A percentile compares a stretch with the other conserved stretches of the same genome.
phyloP scores from a whole-genome alignment of 129 eudicot genomes.

The Sambucus nigra region DNA sequence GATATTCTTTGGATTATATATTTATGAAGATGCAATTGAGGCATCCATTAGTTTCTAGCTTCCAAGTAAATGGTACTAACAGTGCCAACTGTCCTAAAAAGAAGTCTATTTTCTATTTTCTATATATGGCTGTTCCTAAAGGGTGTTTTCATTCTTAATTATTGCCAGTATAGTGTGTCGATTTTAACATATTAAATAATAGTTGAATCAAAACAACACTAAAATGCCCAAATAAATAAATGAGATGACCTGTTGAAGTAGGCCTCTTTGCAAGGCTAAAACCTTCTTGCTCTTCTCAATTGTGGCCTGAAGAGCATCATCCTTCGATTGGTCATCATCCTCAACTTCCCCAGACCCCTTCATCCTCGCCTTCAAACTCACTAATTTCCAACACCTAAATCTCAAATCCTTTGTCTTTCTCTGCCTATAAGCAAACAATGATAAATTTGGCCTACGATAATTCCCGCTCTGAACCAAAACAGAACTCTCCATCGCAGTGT shows the following conservation, averaged over 20 bases:
- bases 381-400: slow-evolving; percentile 17
- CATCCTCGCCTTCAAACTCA: slow-evolving; percentile 25
- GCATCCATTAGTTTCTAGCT: too few relatives aligned
- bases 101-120: too few relatives aligned
- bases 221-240: too few relatives aligned
- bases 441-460: slow-evolving; percentile 24
- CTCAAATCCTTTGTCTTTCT: slow-evolving; percentile 21
- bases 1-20: too few relatives aligned
- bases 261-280: slow-evolving; percentile 53
- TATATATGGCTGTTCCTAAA: too few relatives aligned
- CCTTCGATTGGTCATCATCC: slow-evolving; percentile 31
- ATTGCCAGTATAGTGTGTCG: too few relatives aligned
- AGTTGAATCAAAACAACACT: too few relatives aligned
- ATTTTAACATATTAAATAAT: too few relatives aligned
- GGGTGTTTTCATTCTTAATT: too few relatives aligned
- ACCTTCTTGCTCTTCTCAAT: slow-evolving; percentile 79
- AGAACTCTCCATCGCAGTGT: slow-evolving; percentile 32
- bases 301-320: slow-evolving; percentile 68
- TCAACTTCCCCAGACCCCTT: slow-evolving; percentile 30
- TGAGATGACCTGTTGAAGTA: slow-evolving; percentile 78
- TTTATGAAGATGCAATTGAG: too few relatives aligned
- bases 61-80: too few relatives aligned
- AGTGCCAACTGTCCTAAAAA: too few relatives aligned
- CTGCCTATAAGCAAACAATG: slow-evolving; percentile 26
- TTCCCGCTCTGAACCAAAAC: slow-evolving; percentile 15